A percentile compares a stretch with the other conserved stretches of the same genome.
Evolutionary conservation across 1,284 basidiomycete species (phyloP).

Genomic region (Trametes pubescens): DNA sequence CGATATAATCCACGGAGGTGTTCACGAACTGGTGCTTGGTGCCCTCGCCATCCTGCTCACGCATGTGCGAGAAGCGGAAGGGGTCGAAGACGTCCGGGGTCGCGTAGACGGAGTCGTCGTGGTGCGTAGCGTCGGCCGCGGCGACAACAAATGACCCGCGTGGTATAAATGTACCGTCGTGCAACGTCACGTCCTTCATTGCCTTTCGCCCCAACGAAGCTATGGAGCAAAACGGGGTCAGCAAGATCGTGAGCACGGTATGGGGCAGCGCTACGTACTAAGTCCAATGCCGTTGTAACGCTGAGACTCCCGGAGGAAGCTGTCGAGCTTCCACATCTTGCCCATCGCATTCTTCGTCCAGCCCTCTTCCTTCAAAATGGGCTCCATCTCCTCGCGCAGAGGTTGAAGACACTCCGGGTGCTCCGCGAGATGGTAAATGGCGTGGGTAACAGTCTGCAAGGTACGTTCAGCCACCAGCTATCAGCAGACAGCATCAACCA

Average conservation of each 20-base stretch:
- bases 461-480: neutral
- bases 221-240: neutral
- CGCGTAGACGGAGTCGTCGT: slow-evolving; percentile 50
- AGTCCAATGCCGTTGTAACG: slow-evolving; percentile 42
- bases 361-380: slow-evolving; percentile 46
- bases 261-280: slow-evolving; percentile 25
- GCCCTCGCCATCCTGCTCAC: slow-evolving; percentile 36
- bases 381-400: slow-evolving; percentile 54
- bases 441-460: slow-evolving; percentile 44
- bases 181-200: slow-evolving; percentile 47
- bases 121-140: slow-evolving; percentile 50
- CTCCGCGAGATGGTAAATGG: slow-evolving; percentile 50
- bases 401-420: slow-evolving; percentile 49
- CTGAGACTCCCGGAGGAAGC: slow-evolving; percentile 58
- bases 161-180: slow-evolving; percentile 52
- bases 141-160: slow-evolving; percentile 50
- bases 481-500: too few relatives aligned
- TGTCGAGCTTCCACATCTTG: slow-evolving; percentile 59
- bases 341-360: slow-evolving; percentile 54
- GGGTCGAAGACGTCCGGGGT: slow-evolving; percentile 50
- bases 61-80: slow-evolving; percentile 54
- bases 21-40: slow-evolving; percentile 44
- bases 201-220: slow-evolving; percentile 28
- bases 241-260: neutral
- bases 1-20: slow-evolving; percentile 47